A percentile compares a stretch with the other conserved stretches of the same genome.
Evolutionary conservation across 139 green algal species (phyloP).

Genomic region (Spirogloea muscicola): DNA sequence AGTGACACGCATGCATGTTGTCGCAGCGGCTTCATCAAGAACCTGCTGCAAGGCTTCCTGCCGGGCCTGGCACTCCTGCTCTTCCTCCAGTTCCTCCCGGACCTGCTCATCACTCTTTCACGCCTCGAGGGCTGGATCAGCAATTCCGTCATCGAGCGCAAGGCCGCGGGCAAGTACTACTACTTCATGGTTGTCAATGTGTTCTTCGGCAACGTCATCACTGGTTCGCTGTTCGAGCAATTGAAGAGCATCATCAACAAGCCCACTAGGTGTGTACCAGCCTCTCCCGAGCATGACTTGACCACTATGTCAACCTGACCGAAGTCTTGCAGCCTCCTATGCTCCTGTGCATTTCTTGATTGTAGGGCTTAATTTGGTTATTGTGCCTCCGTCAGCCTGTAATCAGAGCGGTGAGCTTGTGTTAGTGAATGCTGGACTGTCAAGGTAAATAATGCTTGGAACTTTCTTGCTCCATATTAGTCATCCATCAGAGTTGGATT

Average conservation of each 20-base stretch:
- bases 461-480: too few species aligned
- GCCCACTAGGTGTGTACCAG: conserved; percentile 9
- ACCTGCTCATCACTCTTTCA: conserved; percentile 19
- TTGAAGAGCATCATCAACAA: conserved; percentile 21
- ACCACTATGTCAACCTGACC: too few species aligned
- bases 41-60: conserved; percentile 37
- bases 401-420: too few species aligned
- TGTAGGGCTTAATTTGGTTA: too few species aligned
- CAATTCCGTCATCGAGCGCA: conserved; percentile 1
- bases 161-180: conserved; percentile 32
- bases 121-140: conserved; percentile 30
- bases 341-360: too few species aligned
- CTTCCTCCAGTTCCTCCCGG: conserved; percentile 35
- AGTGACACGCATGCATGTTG: too few species aligned
- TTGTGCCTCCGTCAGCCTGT: too few species aligned
- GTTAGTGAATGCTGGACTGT: too few species aligned
- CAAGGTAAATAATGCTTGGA: too few species aligned
- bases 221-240: conserved; percentile 12
- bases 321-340: too few species aligned
- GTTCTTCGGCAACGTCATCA: conserved; percentile 36
- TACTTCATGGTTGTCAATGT: conserved; percentile 43
- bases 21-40: conserved; percentile 4
- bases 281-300: too few species aligned
- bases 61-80: conserved; percentile 38
- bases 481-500: too few species aligned